phyloP scores from a whole-genome alignment of 768 basidiomycete species.

The Antrodiella citrinella region DNA sequence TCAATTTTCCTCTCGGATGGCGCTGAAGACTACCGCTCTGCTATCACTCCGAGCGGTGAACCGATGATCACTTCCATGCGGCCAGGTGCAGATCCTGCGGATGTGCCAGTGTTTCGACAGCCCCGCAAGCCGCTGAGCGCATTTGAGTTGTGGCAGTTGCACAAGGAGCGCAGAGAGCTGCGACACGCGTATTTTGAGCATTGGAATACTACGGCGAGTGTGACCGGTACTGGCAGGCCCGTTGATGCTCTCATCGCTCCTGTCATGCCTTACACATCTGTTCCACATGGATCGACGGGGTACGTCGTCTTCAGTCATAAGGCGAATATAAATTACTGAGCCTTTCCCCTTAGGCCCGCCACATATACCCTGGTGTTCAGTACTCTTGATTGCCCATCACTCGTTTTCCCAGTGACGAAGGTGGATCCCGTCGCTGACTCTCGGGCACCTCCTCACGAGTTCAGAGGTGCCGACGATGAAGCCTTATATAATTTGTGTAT shows the following conservation, averaged over 20 bases:
- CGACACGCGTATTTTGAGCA: constrained; percentile 51
- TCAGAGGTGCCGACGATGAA: constrained; percentile 32
- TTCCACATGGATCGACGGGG: constrained; percentile 55
- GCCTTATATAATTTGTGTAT: constrained; percentile 33
- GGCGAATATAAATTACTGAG: constrained; percentile 34
- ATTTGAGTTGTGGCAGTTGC: constrained; percentile 64
- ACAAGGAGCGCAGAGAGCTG: constrained; percentile 40
- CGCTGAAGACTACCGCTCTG: constrained; percentile 14
- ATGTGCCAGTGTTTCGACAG: constrained; percentile 6
- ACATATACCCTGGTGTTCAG: constrained; percentile 63
- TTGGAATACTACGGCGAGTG: constrained; percentile 63
- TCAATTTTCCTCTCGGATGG: constrained; percentile 24
- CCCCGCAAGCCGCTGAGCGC: constrained; percentile 22
- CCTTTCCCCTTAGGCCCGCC: constrained; percentile 37
- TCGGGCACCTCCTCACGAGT: constrained; percentile 36
- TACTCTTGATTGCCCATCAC: constrained; percentile 51
- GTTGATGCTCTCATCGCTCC: constrained; percentile 72
- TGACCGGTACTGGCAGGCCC: constrained; percentile 42
- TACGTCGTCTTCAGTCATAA: too few relatives aligned
- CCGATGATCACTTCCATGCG: constrained; percentile 20
- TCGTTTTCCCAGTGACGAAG: constrained; percentile 55
- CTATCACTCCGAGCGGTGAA: constrained; percentile 15
- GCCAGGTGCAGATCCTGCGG: constrained; percentile 15
- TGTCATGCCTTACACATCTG: constrained; percentile 48
- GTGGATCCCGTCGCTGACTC: constrained; percentile 49